Evolutionary conservation across 1,284 basidiomycete species (phyloP), one percentile per base, ranked within the genome.

Genomic region (Apiotrichum brassicae): DNA sequence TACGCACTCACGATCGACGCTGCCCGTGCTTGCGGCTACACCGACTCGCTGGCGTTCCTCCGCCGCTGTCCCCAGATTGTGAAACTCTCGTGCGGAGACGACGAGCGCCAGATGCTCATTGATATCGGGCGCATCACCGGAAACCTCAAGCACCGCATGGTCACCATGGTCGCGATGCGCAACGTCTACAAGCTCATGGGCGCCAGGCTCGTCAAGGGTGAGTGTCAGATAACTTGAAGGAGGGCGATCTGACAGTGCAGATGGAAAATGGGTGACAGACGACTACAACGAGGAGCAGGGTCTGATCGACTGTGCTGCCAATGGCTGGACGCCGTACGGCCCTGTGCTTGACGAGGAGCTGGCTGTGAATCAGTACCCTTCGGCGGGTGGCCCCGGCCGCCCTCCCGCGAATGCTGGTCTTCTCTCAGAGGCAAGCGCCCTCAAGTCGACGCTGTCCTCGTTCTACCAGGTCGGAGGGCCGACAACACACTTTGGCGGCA

Each of bases 1-100:
- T 98, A 97, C 75, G 88, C 95, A 80, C 85, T 98, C 38, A 90
- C 94, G 12, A 97, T 98, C 56, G 94, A 98, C 65, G 93, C 92
- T 5, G 94, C 94, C 0, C 83, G 94, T 23, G 88, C 88, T 4
- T 92, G 89, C 34, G 95, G 94, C 2, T 97, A 92, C 74, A 83
- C 90, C 49, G 95, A 98, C 72, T 97, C 93, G 9, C 77, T 97
- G 12, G 97, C 95, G 72, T 97, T 97, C 71, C 94, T 97, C 74
- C 85, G 95, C 12, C 81, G 88, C 6, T 94, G 94, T 61, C 83
- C 84, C 0, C 81, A 89, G 28, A 85, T 95, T 20, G 79, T 91
- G 77, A 97, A 97, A 73, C 78, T 95, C 48, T 85, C 85, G 58
- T 86, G 88, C 33, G 85, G 83, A 0, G 84, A 87, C 48, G 78